phyloP scores from a whole-genome alignment of 2,329 filamentous ascomycete genomes.

The Claviceps monticola region DNA sequence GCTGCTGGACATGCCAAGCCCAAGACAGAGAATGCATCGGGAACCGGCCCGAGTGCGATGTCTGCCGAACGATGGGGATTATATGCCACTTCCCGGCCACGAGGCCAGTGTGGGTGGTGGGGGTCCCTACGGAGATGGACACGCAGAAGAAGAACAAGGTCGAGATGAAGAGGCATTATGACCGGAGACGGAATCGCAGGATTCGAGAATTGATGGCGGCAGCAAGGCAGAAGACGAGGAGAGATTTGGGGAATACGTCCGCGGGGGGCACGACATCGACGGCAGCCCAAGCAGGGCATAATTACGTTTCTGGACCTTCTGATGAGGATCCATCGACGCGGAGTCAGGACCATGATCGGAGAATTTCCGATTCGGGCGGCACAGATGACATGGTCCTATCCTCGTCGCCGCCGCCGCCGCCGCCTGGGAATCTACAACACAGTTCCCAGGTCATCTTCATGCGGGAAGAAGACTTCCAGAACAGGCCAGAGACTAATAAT shows the following conservation, averaged over 20 bases:
- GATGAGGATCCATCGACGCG: constrained; percentile 14
- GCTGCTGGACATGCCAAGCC: constrained; percentile 48
- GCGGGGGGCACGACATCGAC: constrained; percentile 6
- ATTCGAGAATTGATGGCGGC: constrained; percentile 29
- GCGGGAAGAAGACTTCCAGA: constrained; percentile 11
- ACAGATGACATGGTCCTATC: no score
- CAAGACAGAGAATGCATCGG: constrained; percentile 50
- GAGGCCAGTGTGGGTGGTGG: constrained; percentile 47
- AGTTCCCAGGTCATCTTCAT: constrained; percentile 12
- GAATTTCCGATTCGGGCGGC: constrained; percentile 10
- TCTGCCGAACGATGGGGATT: constrained; percentile 39
- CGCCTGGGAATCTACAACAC: constrained; percentile 18
- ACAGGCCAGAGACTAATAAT: constrained; percentile 17
- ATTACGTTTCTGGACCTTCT: constrained; percentile 12
- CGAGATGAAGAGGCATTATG: constrained; percentile 42
- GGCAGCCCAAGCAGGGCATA: neutral
- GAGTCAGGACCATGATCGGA: constrained; percentile 8
- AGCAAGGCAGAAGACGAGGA: constrained; percentile 16
- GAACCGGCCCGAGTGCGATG: constrained; percentile 34
- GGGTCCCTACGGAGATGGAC: constrained; percentile 31
- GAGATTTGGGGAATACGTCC: constrained; percentile 1
- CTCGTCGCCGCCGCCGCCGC: no score
- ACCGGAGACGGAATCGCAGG: constrained; percentile 34
- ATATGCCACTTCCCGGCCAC: constrained; percentile 37
- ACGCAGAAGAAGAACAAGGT: constrained; percentile 40